These are phyloP conservation scores for Aschersonia sp. DNA, from an alignment of 2,329 filamentous ascomycete species.

Conservation along the genomic window DNA sequence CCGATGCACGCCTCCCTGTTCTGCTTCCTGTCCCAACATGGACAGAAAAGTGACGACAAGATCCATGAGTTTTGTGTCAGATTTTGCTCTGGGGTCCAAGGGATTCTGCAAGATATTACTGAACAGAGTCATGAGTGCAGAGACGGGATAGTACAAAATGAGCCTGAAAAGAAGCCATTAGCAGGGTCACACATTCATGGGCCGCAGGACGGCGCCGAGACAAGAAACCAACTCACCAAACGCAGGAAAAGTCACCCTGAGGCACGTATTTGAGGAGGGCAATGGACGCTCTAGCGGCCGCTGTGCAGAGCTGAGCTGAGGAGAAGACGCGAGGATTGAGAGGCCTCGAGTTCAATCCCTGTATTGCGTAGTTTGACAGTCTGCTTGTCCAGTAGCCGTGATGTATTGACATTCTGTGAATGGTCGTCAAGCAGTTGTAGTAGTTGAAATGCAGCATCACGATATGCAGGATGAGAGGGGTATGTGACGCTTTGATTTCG, in stretches of 20 bases:
- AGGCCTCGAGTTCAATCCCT: conserved; percentile 79
- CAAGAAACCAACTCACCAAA: conserved; percentile 54
- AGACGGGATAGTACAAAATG: conserved; percentile 92
- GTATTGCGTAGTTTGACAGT: conserved; percentile 86
- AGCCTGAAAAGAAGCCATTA: conserved; percentile 35
- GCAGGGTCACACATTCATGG: background rate
- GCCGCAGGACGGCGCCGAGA: background rate
- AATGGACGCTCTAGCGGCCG: conserved; percentile 83
- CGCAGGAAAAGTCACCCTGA: conserved; percentile 84
- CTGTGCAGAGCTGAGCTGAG: conserved; percentile 82
- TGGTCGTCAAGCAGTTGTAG: conserved; percentile 94
- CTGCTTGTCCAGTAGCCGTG: conserved; percentile 97
- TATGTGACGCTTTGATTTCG: conserved; percentile 86
- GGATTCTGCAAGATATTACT: conserved; percentile 95
- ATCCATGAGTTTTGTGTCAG: conserved; percentile 83
- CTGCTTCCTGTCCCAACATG: conserved; percentile 76
- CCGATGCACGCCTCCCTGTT: conserved; percentile 78
- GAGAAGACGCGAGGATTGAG: conserved; percentile 91
- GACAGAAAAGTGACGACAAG: conserved; percentile 85
- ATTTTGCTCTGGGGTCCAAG: conserved; percentile 71
- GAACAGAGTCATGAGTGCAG: conserved; percentile 85
- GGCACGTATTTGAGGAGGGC: conserved; percentile 92
- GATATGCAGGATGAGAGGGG: conserved; percentile 84
- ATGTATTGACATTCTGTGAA: conserved; percentile 96
- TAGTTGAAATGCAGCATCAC: conserved; percentile 93